Evolutionary conservation across 805 yeast genomes (phyloP).

Genomic region (Cyberlindnera xishuangbannaensis): DNA sequence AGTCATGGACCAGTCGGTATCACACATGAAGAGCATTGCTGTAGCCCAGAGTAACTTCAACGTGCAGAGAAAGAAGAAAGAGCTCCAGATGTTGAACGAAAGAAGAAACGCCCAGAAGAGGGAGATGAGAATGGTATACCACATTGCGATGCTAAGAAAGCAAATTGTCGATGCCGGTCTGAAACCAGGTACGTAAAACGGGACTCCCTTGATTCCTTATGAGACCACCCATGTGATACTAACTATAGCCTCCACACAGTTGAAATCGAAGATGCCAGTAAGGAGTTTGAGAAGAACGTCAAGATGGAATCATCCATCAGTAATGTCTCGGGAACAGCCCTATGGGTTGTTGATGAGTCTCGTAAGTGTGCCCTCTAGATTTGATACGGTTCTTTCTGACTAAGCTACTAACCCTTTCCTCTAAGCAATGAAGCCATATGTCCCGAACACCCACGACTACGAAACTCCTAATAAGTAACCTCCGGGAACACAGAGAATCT

Average conservation of each 20-base stretch:
- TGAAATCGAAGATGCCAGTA: constrained; percentile 44
- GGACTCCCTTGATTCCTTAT: too few species aligned
- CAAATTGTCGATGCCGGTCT: constrained; percentile 53
- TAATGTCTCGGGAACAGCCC: constrained; percentile 46
- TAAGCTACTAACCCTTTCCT: constrained; percentile 3
- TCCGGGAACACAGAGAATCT: too few species aligned
- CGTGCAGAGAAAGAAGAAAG: constrained; percentile 46
- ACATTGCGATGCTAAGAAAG: constrained; percentile 57
- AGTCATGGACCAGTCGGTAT: constrained; percentile 27
- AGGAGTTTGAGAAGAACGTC: constrained; percentile 53
- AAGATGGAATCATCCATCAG: constrained; percentile 50
- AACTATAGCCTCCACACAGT: constrained; percentile 23
- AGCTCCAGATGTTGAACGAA: constrained; percentile 46
- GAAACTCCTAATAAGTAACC: constrained; percentile 25
- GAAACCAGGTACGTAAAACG: constrained; percentile 43
- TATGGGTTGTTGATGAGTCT: constrained; percentile 54
- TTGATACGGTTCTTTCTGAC: background rate
- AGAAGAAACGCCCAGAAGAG: constrained; percentile 40
- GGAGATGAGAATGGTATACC: constrained; percentile 58
- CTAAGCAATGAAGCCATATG: constrained; percentile 37
- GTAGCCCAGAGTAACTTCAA: constrained; percentile 42
- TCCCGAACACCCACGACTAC: constrained; percentile 61
- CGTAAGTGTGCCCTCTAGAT: constrained; percentile 17
- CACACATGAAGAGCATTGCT: constrained; percentile 29
- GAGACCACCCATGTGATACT: background rate